Evolutionary conservation across 75 land plant genomes (phyloP), one percentile per base, ranked within the genome.

Genomic region (Gnetum montanum): DNA sequence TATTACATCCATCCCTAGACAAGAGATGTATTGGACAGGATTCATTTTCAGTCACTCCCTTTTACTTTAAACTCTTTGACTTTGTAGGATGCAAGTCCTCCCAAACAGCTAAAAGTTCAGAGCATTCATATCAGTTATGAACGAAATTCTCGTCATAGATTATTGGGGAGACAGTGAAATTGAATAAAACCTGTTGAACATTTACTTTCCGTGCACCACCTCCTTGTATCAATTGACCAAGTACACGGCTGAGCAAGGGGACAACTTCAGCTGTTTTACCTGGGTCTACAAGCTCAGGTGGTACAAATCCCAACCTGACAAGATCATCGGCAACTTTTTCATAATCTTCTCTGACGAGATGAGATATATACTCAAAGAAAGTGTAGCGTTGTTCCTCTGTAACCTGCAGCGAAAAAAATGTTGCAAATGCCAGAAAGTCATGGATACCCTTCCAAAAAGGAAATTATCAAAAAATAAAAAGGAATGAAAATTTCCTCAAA

Each of bases 161-260:
- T n/a, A n/a, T n/a, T n/a, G n/a, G n/a, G n/a, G n/a, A n/a, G n/a
- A n/a, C n/a, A n/a, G n/a, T n/a, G n/a, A n/a, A n/a, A n/a, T n/a
- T n/a, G n/a, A n/a, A n/a, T n/a, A 20, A 38, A 46, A 76, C 79
- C 79, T 76, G 69, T 35, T 76, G 79, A 46, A 76, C 24, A 48
- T 76, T 76, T 26, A 76, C 28, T 35, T 76, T 72, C 22, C 71
- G 79, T 46, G 69, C 79, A 34, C 79, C 79, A 31, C 79, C 79
- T 57, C 79, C 79, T 44, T 71, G 76, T 8, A 50, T 38, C 38
- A 76, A 54, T 57, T 76, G 59, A 15, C 65, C 61, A 31, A 76
- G 13, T 11, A 76, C 49, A 24, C 79, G 60, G 31, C 68, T 66
- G 19, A 76, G 60, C 37, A 72, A 64, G 27, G 79, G 79, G 16